Percentiles rank a stretch among this genome's conserved stretches.
Evolutionary conservation across 2,329 filamentous ascomycete species (phyloP).

Genomic region (Diaporthe australafricana): DNA sequence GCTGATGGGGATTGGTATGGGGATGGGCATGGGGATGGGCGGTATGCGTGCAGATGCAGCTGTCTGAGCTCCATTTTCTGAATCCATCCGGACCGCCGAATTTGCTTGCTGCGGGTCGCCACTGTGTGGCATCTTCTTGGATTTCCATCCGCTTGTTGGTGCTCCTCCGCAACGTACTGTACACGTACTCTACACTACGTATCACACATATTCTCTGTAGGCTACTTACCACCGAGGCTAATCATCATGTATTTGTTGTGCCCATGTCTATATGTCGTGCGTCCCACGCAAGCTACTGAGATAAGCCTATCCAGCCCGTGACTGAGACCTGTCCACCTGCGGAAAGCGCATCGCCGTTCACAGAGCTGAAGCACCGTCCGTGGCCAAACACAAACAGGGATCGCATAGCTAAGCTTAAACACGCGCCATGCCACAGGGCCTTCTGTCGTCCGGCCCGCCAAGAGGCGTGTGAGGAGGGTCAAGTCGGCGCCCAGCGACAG

Average conservation of each 20-base stretch:
- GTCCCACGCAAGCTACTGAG: slow-evolving; percentile 4
- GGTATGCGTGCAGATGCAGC: slow-evolving; percentile 33
- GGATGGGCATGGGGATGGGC: slow-evolving; percentile 19
- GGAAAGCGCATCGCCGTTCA: slow-evolving; percentile 10
- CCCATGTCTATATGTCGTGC: slow-evolving; percentile 1
- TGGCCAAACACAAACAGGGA: slow-evolving; percentile 25
- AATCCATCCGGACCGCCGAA: slow-evolving; percentile 20
- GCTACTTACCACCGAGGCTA: not conserved
- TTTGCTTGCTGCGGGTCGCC: slow-evolving; percentile 33
- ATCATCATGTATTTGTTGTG: not conserved
- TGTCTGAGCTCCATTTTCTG: slow-evolving; percentile 25
- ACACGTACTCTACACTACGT: not conserved
- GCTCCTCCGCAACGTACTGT: slow-evolving; percentile 6
- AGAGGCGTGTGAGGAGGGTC: slow-evolving; percentile 31
- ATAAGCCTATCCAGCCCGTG: not conserved
- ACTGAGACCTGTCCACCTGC: slow-evolving; percentile 7
- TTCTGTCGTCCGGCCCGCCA: slow-evolving; percentile 28
- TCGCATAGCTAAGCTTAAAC: slow-evolving; percentile 29
- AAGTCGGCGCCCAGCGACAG: slow-evolving; percentile 24
- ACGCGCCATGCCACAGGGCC: slow-evolving; percentile 33
- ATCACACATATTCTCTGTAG: not conserved
- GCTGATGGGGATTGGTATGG: not conserved
- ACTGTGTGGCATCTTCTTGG: slow-evolving; percentile 31
- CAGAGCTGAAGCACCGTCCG: slow-evolving; percentile 5
- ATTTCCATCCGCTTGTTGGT: slow-evolving; percentile 19